Evolutionary conservation across 2,329 filamentous ascomycete species (phyloP), one percentile per base, ranked within the genome.

Genomic region (Colletotrichum costaricense): DNA sequence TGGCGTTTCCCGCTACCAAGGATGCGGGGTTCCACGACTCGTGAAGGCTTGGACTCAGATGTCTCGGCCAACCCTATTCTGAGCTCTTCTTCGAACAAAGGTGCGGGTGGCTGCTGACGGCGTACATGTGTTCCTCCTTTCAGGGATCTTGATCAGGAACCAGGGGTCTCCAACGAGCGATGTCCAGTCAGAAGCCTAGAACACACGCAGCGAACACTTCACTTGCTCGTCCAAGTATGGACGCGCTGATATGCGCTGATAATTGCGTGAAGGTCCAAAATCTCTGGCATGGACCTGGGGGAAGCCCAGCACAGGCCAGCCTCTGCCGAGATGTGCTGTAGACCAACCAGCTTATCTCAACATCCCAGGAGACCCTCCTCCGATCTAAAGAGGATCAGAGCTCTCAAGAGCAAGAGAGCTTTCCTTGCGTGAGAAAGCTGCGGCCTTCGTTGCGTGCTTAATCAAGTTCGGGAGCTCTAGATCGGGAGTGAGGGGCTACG

Each of bases 1-100:
- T 26, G 22, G 62, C 26, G 49, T n/a, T 42, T 64, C 4, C 33
- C 16, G 22, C 19, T 30, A 26, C 46, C 30, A 42, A 35, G 12
- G 24, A 19, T 30, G 19, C 8, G 24, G 26, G 30, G 24, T 33
- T 19, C 38, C 42, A 54, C 19, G 11, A 30, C 14, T 26, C 7
- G 38, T 59, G 14, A 28, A 26, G 19, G 28, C 24, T n/a, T 38
- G 24, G 24, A 56, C 30, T n/a, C 8, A 33, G 12, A 35, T 68
- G 69, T 71, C 69, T 63, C n/a, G 55, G 28, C 63, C 58, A 63
- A 72, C 33, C 33, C 33, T 38, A 60, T 55, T 35, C 63, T 12
- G 52, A 24, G 12, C 33, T 60, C n/a, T 35, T 19, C 22, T 7
- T 33, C 33, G 24, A 35, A 66, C 57, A 42, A 60, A 60, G 38